Base-by-base conservation (phyloP, 352 stramenopile species). In the Saprolegnia parasitica region DNA sequence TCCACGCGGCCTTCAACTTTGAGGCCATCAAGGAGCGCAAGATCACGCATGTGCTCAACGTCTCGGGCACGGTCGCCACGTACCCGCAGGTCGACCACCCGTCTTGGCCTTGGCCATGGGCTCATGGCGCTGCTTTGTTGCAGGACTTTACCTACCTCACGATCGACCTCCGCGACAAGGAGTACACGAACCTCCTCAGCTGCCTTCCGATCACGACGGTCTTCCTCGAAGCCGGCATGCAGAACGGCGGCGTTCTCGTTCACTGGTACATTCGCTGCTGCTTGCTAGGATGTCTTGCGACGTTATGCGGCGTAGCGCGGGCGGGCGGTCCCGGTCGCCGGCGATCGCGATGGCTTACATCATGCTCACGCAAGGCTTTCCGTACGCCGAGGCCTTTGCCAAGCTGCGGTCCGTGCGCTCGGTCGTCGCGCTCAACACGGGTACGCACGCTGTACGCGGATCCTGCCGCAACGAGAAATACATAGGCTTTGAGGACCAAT, bases 141-240 rank as follows among this genome's bases (percentile, higher is more conserved):
- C 52, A 66, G 52, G 74, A 86, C 23, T 97, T 97, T 63, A 93
- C 83, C 21, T 97, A 97, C 76, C 74, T 97, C 46, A 96, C 84
- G 67, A 72, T 96, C n/a, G 84, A 81, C 63, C 81, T 97, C 29
- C 81, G 90, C 26, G 90, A 97, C 75, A 96, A 96, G 65, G 89
- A 96, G 63, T 86, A 94, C 63, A 76, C 90, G 2, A 95, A 96
- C 56, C 68, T 97, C 67, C 78, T 97, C 16, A 94, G 88, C 70
- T 93, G 81, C 42, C 74, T 97, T 2, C 88, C 88, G 0, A 65
- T 89, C 29, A 79, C 84, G 2, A 79, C 80, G 8, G 72, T 95
- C 0, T 97, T 97, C 68, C 83, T 97, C 24, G 78, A 93, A 42
- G 77, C 80, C 29, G 89, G 78, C 0, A 65, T 95, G 1, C 71